Percentiles rank a stretch among this genome's conserved stretches.
Conservation (phyloP, 1,139 yeast genomes). For the Magnusiomyces ingens region DNA sequence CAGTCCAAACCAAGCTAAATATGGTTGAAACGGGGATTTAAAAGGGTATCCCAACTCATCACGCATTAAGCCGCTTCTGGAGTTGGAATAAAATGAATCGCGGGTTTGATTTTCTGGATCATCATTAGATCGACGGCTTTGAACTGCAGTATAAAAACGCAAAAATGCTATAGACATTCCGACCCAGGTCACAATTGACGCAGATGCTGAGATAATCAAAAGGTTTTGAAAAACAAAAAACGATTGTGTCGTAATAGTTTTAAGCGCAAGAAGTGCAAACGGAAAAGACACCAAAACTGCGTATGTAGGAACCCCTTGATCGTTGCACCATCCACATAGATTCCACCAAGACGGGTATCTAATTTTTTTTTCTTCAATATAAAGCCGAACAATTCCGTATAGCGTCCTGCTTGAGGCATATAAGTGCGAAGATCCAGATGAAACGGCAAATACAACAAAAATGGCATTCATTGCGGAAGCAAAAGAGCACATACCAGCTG, state of each 20-base stretch:
- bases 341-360: constrained; percentile 57
- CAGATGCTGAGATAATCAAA: constrained; percentile 57
- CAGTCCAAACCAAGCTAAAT: constrained; percentile 60
- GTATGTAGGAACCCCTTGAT: constrained; percentile 64
- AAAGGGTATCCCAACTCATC: constrained; percentile 51
- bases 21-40: constrained; percentile 73
- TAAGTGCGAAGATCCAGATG: constrained; percentile 70
- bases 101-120: not conserved
- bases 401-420: constrained; percentile 76
- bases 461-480: constrained; percentile 60
- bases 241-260: constrained; percentile 53
- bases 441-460: constrained; percentile 65
- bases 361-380: constrained; percentile 9
- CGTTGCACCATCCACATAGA: constrained; percentile 52
- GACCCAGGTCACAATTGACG: constrained; percentile 73
- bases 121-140: not conserved
- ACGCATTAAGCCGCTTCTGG: constrained; percentile 26
- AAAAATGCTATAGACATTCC: constrained; percentile 71
- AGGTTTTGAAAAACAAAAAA: constrained; percentile 61
- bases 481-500: constrained; percentile 56
- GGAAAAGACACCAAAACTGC: constrained; percentile 58
- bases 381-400: constrained; percentile 54
- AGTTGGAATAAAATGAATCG: not conserved
- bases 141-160: constrained; percentile 61
- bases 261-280: constrained; percentile 54